Base-by-base conservation (phyloP, 371 early-diverging fungal species). In the Phascolomyces articulosus region DNA sequence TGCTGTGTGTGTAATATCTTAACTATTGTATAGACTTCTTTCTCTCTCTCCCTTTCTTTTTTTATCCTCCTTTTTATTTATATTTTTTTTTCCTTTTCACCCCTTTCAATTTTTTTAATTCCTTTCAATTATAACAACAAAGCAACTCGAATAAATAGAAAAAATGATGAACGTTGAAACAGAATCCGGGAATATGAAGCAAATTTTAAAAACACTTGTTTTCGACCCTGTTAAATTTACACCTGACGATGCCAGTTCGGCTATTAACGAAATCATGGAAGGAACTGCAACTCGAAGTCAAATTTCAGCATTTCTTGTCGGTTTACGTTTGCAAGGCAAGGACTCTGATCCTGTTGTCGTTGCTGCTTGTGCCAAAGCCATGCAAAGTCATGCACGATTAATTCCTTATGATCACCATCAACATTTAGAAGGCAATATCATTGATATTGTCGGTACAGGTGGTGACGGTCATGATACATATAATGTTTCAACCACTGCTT, bases 391-490 rank as follows among this genome's bases (percentile, higher is more conserved):
- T 68, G 88, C 90, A 3, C 72, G 83, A 18, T 65, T 75, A 1
- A 76, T 91, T 20, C 66, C 82, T 18, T 85, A 91, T 27, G 74
- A 71, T 23, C 62, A 68, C 24, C 63, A 74, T 58, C 53, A 76
- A 31, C 74, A 73, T 10, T 68, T 87, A 44, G 69, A 66, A 11
- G 84, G 80, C 44, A 71, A 77, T 21, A 71, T 94, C 0, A 88
- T 91, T 7, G 98, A 98, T 75, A 96, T 97, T 71, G 98, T 98
- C 2, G 98, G 98, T 3, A 98, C 98, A 7, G 98, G 98, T 23
- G 98, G 98, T n/a, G 98, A 98, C 75, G 97, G 96, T 10, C 93
- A 93, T 72, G 86, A 97, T 70, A 98, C 98, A 13, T 97, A 96
- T 70, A 98, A 98, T 71, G 97, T 96, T 10, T 93, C 94, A 2